phyloP scores from a whole-genome alignment of 306 rosid genomes.

The Cicer chorassanicum region DNA sequence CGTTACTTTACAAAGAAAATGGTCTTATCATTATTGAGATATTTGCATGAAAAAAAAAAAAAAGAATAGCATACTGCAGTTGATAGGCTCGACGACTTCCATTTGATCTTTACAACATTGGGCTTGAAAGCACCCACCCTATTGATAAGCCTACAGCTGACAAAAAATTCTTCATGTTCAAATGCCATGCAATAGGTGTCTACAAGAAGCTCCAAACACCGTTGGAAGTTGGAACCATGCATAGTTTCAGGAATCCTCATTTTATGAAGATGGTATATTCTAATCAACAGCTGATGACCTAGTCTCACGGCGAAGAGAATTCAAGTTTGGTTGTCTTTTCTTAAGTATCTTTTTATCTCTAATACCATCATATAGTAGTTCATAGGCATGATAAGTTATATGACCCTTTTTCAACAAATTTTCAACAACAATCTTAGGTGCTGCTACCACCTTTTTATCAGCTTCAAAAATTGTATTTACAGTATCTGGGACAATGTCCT shows the following conservation, averaged over 20 bases:
- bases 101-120: conserved; percentile 14
- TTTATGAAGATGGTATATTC: conserved; percentile 31
- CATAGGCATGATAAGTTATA: conserved; percentile 79
- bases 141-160: not conserved
- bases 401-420: conserved; percentile 79
- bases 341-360: conserved; percentile 67
- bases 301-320: conserved; percentile 39
- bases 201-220: not conserved
- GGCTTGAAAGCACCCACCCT: conserved; percentile 11
- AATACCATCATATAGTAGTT: conserved; percentile 78
- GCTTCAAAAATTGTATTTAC: conserved; percentile 79
- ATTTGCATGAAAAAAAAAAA: not conserved
- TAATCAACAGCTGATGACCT: conserved; percentile 45
- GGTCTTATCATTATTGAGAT: not conserved
- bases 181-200: conserved; percentile 26
- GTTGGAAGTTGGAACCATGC: conserved; percentile 8
- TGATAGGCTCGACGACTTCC: not conserved
- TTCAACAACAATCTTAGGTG: conserved; percentile 93
- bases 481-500: conserved; percentile 75
- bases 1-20: conserved; percentile 4
- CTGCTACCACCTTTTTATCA: conserved; percentile 81
- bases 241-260: conserved; percentile 33
- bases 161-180: conserved; percentile 23
- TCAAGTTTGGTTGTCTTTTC: conserved; percentile 47
- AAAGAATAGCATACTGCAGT: conserved; percentile 27